Evolutionary conservation across 2,329 filamentous ascomycete genomes (phyloP).

Genomic region (Neonectria ditissima): DNA sequence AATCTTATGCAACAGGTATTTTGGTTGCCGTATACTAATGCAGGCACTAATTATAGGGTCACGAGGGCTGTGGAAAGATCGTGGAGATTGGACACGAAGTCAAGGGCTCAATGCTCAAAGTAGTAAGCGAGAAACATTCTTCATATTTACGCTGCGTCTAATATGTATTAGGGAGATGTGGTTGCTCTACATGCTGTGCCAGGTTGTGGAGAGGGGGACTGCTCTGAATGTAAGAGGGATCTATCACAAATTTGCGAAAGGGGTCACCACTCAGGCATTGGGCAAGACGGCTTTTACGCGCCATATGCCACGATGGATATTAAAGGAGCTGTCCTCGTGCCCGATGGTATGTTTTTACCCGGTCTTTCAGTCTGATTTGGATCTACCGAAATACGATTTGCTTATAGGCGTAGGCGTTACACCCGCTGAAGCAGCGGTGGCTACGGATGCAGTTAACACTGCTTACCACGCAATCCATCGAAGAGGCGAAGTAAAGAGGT

Average conservation of each 20-base stretch:
- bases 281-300: constrained; percentile 57
- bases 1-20: background rate
- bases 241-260: constrained; percentile 52
- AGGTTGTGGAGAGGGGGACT: constrained; percentile 26
- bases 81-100: constrained; percentile 26
- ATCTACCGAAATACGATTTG: background rate
- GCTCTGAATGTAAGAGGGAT: constrained; percentile 54
- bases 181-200: constrained; percentile 40
- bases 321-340: constrained; percentile 32
- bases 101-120: background rate
- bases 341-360: constrained; percentile 5
- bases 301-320: constrained; percentile 51
- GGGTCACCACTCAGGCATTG: constrained; percentile 57
- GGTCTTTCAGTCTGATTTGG: background rate
- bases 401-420: constrained; percentile 23
- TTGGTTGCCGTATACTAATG: background rate
- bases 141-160: accelerated
- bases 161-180: constrained; percentile 30
- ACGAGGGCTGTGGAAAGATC: constrained; percentile 37
- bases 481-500: constrained; percentile 29
- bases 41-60: constrained; percentile 17
- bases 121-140: constrained; percentile 14
- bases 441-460: constrained; percentile 38
- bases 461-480: constrained; percentile 36
- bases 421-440: constrained; percentile 35